Percentiles rank a stretch among this genome's conserved stretches.
Evolutionary conservation across 768 basidiomycete genomes (phyloP).

Genomic region (Tylopilus balloui): DNA sequence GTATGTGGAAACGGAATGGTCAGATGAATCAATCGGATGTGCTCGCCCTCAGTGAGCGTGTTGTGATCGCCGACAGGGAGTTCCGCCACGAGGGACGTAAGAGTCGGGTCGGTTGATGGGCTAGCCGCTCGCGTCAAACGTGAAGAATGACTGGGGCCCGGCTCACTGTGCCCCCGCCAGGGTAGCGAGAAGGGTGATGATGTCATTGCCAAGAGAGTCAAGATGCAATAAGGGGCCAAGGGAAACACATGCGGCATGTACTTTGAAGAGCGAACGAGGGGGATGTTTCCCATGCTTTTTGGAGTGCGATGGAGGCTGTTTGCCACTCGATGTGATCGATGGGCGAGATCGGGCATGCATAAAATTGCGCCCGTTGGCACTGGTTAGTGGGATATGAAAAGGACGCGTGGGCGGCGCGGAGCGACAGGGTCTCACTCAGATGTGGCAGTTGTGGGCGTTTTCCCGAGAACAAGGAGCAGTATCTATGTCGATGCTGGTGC

Average conservation of each 20-base stretch:
- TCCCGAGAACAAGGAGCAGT: neutral
- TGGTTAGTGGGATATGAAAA: slow-evolving; percentile 4
- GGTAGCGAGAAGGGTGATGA: neutral
- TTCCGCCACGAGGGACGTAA: slow-evolving; percentile 11
- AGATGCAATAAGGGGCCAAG: neutral
- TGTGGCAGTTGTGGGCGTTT: slow-evolving; percentile 5
- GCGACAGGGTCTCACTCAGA: neutral
- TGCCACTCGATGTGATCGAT: slow-evolving; percentile 3
- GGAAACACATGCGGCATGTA: neutral
- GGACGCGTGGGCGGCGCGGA: neutral
- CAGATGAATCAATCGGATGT: neutral
- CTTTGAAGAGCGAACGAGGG: neutral
- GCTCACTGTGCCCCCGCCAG: neutral
- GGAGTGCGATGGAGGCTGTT: neutral
- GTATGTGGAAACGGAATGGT: slow-evolving; percentile 3
- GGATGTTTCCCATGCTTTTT: slow-evolving; percentile 2
- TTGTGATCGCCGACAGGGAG: slow-evolving; percentile 20
- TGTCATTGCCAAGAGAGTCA: neutral
- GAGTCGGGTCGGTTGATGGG: slow-evolving; percentile 1
- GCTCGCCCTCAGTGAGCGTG: slow-evolving; percentile 6
- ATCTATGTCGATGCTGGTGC: neutral
- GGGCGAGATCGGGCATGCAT: neutral
- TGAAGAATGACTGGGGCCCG: neutral
- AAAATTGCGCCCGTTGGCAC: slow-evolving; percentile 8
- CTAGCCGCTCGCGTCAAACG: slow-evolving; percentile 2